Evolutionary conservation across 2,329 filamentous ascomycete species (phyloP), one percentile per base, ranked within the genome.

Genomic region (Arachnomyces sp.): DNA sequence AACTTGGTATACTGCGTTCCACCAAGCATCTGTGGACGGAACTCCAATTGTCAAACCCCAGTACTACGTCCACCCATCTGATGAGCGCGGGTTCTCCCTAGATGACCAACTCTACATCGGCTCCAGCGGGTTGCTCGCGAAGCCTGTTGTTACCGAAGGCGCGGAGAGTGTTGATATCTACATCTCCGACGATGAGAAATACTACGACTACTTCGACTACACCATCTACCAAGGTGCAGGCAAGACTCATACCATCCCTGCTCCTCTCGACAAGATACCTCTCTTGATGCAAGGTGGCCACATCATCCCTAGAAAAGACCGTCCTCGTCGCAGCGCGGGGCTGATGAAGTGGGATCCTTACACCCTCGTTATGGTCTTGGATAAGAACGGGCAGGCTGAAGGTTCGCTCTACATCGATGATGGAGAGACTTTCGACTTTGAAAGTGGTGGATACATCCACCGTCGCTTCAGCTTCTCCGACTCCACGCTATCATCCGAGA

Each of bases 1-100:
- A 18, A 79, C 85, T 1, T 96, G 89, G 89, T 98, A 98, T 63
- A 96, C 90, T 1, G 88, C 90, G 7, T 98, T 98, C 72, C 87
- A 90, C 57, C 80, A 93, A 55, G 87, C 92, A 9, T 82, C 85
- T 52, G 73, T 79, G 12, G 79, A 85, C 35, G 90, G 89, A 31
- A 84, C 81, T 40, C 92, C 92, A 0, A 90, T 98, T 51, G 72
- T 98, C 40, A 78, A 86, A 38, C 90, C 92, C 7, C 88, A 96
- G 67, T 94, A 89, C 67, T 96, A 90, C 68, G 83, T 87, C 2
- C 86, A 94, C 56, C 92, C 92, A 0, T 70, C 74, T 1, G 88
- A 93, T 50, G 90, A 95, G 61, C 73, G 72, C 36, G 88, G 88
- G n/a, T 93, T 96, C 55, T 77, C 73, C 2, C 73, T 96, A 35